Conservation (phyloP, 345 rosid species). For the Sisymbrium irio region DNA sequence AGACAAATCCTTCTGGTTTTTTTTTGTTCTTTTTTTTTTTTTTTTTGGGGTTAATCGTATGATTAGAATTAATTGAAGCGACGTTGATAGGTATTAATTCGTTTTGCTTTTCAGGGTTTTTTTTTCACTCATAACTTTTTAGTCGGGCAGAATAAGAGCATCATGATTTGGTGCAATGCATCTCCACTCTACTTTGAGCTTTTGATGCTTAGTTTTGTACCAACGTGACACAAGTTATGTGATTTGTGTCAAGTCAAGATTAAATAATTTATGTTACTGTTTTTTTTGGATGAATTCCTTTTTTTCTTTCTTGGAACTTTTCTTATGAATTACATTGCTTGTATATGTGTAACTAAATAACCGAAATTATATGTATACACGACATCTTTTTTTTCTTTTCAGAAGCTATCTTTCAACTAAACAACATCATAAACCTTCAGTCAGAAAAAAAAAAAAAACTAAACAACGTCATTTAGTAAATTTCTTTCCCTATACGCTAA, state of each 20-base stretch:
- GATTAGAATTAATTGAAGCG: neutral
- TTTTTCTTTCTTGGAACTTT: too few relatives aligned
- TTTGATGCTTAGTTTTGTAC: conserved; percentile 28
- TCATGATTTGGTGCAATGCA: conserved; percentile 25
- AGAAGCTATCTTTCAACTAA: too few relatives aligned
- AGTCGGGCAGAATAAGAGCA: conserved; percentile 13
- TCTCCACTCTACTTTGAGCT: conserved; percentile 5
- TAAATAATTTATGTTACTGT: neutral
- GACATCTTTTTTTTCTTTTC: too few relatives aligned
- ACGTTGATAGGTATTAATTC: conserved; percentile 16
- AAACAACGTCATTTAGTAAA: too few relatives aligned
- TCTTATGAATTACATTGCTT: neutral
- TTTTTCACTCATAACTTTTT: conserved; percentile 10
- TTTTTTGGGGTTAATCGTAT: neutral
- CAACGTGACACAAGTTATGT: conserved; percentile 5
- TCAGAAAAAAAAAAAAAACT: too few relatives aligned
- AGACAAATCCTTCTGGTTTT: neutral
- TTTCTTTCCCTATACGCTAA: too few relatives aligned
- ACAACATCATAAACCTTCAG: too few relatives aligned
- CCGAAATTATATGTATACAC: too few relatives aligned
- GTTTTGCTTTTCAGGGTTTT: conserved; percentile 17
- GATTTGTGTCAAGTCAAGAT: conserved; percentile 19
- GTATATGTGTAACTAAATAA: neutral
- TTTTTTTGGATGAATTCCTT: neutral
- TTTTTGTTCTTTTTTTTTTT: neutral